Evolutionary conservation across 805 yeast species (phyloP), one percentile per base, ranked within the genome.

Genomic region (Candida peoriensis): DNA sequence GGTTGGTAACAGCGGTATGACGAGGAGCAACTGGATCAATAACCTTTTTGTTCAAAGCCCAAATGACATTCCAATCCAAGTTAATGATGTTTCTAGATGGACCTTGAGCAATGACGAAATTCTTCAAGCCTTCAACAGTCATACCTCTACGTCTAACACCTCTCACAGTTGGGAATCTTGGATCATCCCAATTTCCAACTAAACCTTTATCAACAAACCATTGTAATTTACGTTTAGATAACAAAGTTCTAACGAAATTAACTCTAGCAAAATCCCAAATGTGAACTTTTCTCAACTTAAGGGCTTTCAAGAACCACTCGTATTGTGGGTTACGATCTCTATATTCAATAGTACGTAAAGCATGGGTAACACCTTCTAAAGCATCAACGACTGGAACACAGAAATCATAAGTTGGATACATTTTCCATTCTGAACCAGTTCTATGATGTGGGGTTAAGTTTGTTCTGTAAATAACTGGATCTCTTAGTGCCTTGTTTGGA

Each of bases 131-230:
- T 69, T 93, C 97, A 44, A 93, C 94, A 25, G 96, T 79, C 99
- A 93, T 93, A 70, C 99, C 99, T 71, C 99, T 84, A 74, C 98
- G 81, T 72, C 97, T 86, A 35, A 90, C 96, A 70, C 99, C 99
- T 64, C 97, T 81, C 25, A 93, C 96, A 30, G 99, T 93, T 50
- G 99, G 99, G 87, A 93, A 93, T 63, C 99, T 77, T 52, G 99
- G 98, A 63, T 93, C 99, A 57, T 93, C 97, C 99, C 99, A 93
- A 67, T 87, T 88, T 17, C 74, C 54, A 39, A 93, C 99, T 52
- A 81, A 71, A 28, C 76, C 69, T 61, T 86, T 82, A 70, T 93
- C 97, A 44, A 93, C 98, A 64, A 93, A 88, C 98, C 98, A 93
- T 70, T 94, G 98, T 58, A 93, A 74, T 72, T 93, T 93, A 71